A percentile compares a stretch with the other conserved stretches of the same genome.
Conservation (phyloP, 1,139 yeast species). For the Spathaspora sp. region DNA sequence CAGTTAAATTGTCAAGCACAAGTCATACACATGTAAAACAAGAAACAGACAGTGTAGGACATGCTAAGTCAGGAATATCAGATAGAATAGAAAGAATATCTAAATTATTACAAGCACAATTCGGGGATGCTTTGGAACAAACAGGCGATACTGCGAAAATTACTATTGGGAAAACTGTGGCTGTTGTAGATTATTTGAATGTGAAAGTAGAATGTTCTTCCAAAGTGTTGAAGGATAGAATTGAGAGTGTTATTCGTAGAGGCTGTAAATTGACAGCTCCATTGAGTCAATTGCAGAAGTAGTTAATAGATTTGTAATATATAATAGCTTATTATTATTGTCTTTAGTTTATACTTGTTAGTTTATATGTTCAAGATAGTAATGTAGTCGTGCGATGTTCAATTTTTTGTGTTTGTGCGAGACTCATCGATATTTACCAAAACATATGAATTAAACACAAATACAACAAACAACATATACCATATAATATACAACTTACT, state of each 20-base stretch:
- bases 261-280: conserved; percentile 87
- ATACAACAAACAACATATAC: background rate
- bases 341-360: background rate
- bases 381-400: background rate
- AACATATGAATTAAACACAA: background rate
- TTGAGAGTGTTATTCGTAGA: conserved; percentile 74
- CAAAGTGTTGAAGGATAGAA: conserved; percentile 75
- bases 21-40: conserved; percentile 48
- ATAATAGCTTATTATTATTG: background rate
- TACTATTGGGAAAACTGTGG: conserved; percentile 71
- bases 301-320: background rate
- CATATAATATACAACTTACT: background rate
- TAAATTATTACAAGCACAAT: conserved; percentile 73
- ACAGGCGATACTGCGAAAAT: conserved; percentile 51
- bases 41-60: conserved; percentile 2
- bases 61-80: conserved; percentile 36
- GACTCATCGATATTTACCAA: background rate
- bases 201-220: conserved; percentile 76
- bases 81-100: conserved; percentile 65
- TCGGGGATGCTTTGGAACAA: conserved; percentile 69
- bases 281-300: conserved; percentile 37
- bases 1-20: conserved; percentile 79
- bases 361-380: background rate
- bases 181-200: conserved; percentile 62
- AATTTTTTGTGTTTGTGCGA: background rate